Base-by-base conservation (phyloP, 2,329 filamentous ascomycete genomes). In the Sporothrix phasma region DNA sequence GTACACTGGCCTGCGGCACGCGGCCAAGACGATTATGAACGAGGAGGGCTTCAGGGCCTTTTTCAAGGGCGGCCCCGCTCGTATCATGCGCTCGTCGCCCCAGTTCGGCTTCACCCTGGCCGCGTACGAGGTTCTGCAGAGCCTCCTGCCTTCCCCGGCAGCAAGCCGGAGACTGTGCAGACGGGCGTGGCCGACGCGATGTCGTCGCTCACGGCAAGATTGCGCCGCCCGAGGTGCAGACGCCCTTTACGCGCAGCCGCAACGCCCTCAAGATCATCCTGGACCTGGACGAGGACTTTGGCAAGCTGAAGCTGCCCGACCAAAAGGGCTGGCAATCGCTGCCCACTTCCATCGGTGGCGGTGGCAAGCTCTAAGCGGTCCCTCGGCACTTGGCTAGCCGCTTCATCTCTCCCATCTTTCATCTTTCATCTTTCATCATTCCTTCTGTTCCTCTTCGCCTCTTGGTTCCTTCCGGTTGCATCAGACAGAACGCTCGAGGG, bases 31-130 rank as follows among this genome's bases (percentile, higher is more conserved):
- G 15, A 89, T 99, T 71, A 88, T 82, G 79, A 86, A 87, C 75
- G 90, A 97, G 75, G 94, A 99, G 77, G 94, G 94, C 11, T 93
- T 97, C 83, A 85, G 83, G 68, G 94, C 94, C 29, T 99, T 99
- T 82, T 99, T 97, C 87, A 97, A 97, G 81, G 94, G 94, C 69
- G 94, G 94, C 1, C 92, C 93, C 1, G 94, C 94, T 8, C 90
- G 94, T 80, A 95, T 99, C 72, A 77, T 97, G 74, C 88, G 94
- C 72, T 97, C 92, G 0, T 97, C 92, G 13, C 94, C 94, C 17
- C 94, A 99, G 74, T 99, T 99, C 75, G 94, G 94, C 68, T 97
- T 97, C 80, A 99, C 94, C 0, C 85, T 99, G 26, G 94, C 94
- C 3, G 89, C 90, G 49, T 99, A 97, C 76, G 94, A 99, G 76